Evolutionary conservation across 768 basidiomycete genomes (phyloP).

Genomic region (Hypholoma fasciculare): DNA sequence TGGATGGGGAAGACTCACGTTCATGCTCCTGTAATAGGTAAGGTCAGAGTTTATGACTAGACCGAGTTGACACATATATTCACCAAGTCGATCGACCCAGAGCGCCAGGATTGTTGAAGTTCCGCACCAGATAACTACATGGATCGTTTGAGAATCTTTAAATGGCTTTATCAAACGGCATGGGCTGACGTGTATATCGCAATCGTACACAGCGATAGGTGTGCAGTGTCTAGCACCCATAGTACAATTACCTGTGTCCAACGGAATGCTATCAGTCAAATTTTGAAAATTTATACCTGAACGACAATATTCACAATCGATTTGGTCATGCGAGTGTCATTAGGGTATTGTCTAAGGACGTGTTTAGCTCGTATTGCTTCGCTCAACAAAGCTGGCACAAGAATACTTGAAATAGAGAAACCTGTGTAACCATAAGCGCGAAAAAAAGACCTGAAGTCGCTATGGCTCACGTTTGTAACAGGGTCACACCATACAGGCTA

Average conservation of each 20-base stretch:
- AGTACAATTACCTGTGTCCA: slow-evolving; percentile 33
- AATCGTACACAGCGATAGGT: slow-evolving; percentile 43
- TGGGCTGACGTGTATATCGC: slow-evolving; percentile 45
- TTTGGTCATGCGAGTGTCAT: slow-evolving; percentile 39
- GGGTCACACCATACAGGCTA: slow-evolving; percentile 49
- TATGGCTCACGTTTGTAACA: slow-evolving; percentile 39
- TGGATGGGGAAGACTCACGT: slow-evolving; percentile 24
- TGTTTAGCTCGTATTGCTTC: neutral
- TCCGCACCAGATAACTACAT: slow-evolving; percentile 45
- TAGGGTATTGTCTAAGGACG: slow-evolving; percentile 34
- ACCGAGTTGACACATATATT: slow-evolving; percentile 8
- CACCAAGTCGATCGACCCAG: slow-evolving; percentile 42
- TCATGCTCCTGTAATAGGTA: slow-evolving; percentile 37
- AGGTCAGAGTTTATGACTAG: neutral
- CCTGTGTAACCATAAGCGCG: slow-evolving; percentile 20
- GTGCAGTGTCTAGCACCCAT: slow-evolving; percentile 44
- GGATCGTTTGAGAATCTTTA: neutral
- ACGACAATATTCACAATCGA: slow-evolving; percentile 30
- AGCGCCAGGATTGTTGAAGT: slow-evolving; percentile 38
- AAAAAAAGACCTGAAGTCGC: neutral
- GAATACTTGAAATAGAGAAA: slow-evolving; percentile 43
- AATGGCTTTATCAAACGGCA: neutral
- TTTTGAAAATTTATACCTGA: neutral
- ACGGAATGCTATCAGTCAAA: neutral
- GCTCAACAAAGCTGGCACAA: neutral